Conservation (phyloP, 441 rosid genomes). For the Pelargonium citronellum region DNA sequence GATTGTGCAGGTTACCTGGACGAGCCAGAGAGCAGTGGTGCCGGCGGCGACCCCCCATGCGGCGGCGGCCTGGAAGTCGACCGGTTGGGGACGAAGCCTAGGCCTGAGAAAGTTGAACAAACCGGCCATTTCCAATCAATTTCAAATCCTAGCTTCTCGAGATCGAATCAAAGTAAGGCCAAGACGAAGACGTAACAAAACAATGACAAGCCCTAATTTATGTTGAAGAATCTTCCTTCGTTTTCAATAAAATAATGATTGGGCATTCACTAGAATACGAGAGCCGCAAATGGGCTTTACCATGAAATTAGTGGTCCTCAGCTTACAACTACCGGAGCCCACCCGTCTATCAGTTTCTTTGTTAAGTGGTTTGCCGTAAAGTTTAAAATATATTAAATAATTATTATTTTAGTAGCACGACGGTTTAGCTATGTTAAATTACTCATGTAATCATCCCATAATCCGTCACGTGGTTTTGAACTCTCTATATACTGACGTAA, state of each 20-base stretch:
- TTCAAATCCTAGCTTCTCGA: slow-evolving; percentile 10
- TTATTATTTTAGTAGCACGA: too few relatives aligned
- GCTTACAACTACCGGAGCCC: not conserved
- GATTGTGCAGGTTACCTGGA: slow-evolving; percentile 42
- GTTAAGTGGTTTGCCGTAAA: too few relatives aligned
- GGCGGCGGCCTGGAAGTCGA: slow-evolving; percentile 63
- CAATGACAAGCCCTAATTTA: not conserved
- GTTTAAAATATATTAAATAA: too few relatives aligned
- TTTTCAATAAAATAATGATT: not conserved
- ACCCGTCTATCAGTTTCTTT: not conserved
- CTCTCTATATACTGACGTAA: too few relatives aligned
- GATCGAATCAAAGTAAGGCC: not conserved
- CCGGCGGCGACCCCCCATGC: slow-evolving; percentile 80
- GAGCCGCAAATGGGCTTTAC: not conserved
- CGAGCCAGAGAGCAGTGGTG: slow-evolving; percentile 55
- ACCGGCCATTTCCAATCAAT: slow-evolving; percentile 45
- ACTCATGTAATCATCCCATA: too few relatives aligned
- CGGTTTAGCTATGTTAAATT: too few relatives aligned
- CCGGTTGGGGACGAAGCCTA: slow-evolving; percentile 41
- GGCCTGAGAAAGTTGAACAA: slow-evolving; percentile 45
- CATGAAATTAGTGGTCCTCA: not conserved
- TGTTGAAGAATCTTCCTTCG: not conserved
- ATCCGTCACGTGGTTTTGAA: too few relatives aligned
- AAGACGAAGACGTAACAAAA: not conserved
- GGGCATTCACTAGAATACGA: not conserved